These are phyloP conservation scores for Xerocomellus dryophilus DNA, from an alignment of 768 basidiomycete genomes.

Conservation along the genomic window DNA sequence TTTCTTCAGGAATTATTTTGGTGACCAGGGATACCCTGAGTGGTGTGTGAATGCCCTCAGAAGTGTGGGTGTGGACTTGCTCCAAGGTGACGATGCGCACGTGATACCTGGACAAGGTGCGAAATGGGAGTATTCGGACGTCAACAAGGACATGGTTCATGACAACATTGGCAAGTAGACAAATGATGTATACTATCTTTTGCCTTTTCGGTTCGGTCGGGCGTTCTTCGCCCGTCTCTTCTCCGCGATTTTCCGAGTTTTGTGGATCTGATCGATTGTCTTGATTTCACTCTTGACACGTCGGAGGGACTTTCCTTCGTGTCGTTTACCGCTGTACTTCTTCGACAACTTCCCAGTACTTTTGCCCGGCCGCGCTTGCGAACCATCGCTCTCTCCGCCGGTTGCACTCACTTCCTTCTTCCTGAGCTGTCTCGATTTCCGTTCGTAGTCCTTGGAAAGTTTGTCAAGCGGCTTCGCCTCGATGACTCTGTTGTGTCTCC, in stretches of 20 bases:
- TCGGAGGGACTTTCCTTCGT: constrained; percentile 57
- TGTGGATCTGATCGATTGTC: constrained; percentile 83
- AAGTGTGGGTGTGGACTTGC: constrained; percentile 79
- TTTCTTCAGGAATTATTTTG: constrained; percentile 81
- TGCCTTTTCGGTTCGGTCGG: constrained; percentile 50
- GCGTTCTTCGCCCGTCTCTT: constrained; percentile 76
- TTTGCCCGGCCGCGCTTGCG: constrained; percentile 16
- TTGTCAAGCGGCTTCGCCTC: constrained; percentile 79
- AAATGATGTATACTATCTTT: constrained; percentile 17
- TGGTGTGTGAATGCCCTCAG: constrained; percentile 87
- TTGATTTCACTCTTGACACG: constrained; percentile 82
- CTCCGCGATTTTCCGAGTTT: constrained; percentile 61
- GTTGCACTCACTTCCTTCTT: constrained; percentile 46
- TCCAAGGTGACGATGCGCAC: constrained; percentile 51
- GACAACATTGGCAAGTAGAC: background rate
- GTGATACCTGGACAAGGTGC: constrained; percentile 61
- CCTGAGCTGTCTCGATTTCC: constrained; percentile 61
- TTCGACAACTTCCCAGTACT: constrained; percentile 32
- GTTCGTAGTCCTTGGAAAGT: constrained; percentile 66
- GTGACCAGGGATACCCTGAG: constrained; percentile 71
- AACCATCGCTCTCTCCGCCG: constrained; percentile 26
- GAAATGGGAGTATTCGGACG: constrained; percentile 78
- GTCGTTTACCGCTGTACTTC: constrained; percentile 40
- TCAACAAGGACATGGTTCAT: background rate
- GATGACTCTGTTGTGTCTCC: constrained; percentile 64